Conservation (phyloP, 768 basidiomycete species). For the Lactarius psammicola region DNA sequence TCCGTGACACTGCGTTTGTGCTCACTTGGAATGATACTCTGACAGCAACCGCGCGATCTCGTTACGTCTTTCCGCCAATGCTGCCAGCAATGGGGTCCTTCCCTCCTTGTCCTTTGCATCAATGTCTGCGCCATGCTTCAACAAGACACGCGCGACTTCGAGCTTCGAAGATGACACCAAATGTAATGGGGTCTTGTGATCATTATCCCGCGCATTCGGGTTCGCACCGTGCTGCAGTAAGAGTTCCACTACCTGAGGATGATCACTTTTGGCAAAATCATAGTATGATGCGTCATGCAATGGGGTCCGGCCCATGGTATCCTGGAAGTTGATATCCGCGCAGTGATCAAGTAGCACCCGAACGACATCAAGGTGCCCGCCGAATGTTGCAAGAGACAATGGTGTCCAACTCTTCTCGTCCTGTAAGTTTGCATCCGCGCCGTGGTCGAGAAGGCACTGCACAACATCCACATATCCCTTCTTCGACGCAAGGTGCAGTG, state of each 20-base stretch:
- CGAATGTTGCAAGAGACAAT: too few species aligned
- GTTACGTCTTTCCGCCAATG: background rate
- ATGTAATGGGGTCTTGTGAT: background rate
- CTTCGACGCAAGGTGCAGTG: background rate
- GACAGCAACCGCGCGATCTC: too few species aligned
- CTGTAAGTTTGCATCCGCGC: too few species aligned
- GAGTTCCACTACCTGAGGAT: background rate
- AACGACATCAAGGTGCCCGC: too few species aligned
- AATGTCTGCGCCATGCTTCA: background rate
- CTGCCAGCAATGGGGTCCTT: background rate
- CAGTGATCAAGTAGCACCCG: background rate
- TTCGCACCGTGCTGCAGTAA: background rate
- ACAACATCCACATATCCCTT: background rate
- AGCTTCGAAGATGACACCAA: background rate
- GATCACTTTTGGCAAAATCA: background rate
- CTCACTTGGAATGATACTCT: too few species aligned
- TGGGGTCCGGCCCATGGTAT: accelerated
- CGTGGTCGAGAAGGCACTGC: background rate
- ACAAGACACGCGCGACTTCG: background rate
- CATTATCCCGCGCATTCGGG: background rate
- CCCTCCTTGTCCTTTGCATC: background rate
- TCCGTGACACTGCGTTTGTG: too few species aligned
- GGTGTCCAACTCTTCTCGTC: too few species aligned
- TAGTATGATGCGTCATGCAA: too few species aligned
- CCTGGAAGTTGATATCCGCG: background rate